Base-by-base conservation (phyloP, 345 rosid genomes). In the Punica granatum region DNA sequence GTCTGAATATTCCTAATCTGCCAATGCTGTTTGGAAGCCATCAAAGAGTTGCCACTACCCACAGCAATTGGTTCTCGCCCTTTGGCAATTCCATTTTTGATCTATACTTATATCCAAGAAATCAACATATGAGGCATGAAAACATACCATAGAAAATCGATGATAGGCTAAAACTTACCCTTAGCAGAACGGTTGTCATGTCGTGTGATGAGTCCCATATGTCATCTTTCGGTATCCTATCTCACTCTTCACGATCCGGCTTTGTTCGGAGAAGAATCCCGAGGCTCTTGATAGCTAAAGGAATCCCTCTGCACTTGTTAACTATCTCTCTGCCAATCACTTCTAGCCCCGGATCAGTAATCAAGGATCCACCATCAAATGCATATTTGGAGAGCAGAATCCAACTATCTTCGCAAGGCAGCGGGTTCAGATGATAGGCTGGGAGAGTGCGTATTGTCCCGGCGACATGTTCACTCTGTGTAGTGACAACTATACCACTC, bases 151-250 rank as follows among this genome's bases (percentile, higher is more conserved):
- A 53, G 59, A 53, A 53, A n/a, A n/a, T 25, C 11, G 31, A 53
- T 11, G 12, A 11, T 0, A 14, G 15, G 64, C 77, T 77, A 61
- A 79, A 66, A n/a, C 66, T 72, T 62, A 82, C 66, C 75, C 71
- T 70, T 26, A 70, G 79, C 42, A 79, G 73, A 30, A 74, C 48
- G 42, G 66, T 73, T 71, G 60, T 76, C 42, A 73, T 65, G 35
- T 82, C 77, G 49, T 53, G 66, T 0, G 82, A 68, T 33, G 75
- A 75, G 71, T 79, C 81, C 85, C 83, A 76, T 42, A 70, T 76
- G 36, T 37, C 67, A 67, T 82, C 73, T 66, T 33, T 63, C 63
- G 79, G 58, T 63, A 82, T 76, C 71, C 74, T 75, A 56, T 79
- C 74, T 83, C 83, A 82, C 68, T 82, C 79, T 21, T 36, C 65